Conservation (phyloP, 805 yeast genomes). For the Candida succiphila region DNA sequence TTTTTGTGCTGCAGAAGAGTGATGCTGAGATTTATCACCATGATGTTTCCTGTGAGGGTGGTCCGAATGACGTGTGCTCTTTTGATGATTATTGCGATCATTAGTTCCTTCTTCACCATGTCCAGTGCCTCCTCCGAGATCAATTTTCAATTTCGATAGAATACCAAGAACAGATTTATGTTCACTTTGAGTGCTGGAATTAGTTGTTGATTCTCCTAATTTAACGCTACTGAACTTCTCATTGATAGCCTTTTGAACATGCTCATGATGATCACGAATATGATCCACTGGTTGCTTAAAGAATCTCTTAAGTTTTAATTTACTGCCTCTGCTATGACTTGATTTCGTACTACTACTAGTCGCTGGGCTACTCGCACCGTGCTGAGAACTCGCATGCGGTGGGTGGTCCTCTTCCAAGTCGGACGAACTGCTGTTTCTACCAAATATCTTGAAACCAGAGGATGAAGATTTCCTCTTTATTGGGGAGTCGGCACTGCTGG, state of each 20-base stretch:
- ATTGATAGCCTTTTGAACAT: constrained; percentile 10
- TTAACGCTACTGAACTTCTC: constrained; percentile 9
- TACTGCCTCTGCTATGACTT: too few species aligned
- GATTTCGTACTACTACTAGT: too few species aligned
- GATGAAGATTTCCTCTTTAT: too few species aligned
- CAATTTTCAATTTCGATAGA: background rate
- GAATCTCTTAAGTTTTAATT: constrained; percentile 31
- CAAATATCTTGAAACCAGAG: too few species aligned
- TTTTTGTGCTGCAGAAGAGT: background rate
- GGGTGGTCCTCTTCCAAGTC: too few species aligned
- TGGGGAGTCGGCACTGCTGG: too few species aligned
- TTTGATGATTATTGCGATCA: background rate
- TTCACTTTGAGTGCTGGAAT: background rate
- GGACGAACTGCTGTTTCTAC: too few species aligned
- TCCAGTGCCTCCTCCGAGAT: background rate
- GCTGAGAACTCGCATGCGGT: too few species aligned
- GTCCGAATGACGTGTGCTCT: background rate
- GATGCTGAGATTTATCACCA: background rate
- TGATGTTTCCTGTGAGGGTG: background rate
- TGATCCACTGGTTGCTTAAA: constrained; percentile 12
- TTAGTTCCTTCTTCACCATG: background rate
- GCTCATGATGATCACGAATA: constrained; percentile 10
- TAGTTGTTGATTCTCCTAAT: constrained; percentile 2
- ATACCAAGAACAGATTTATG: background rate
- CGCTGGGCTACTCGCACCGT: too few species aligned